phyloP scores from a whole-genome alignment of 2,329 filamentous ascomycete genomes.

The Talaromyces islandicus region DNA sequence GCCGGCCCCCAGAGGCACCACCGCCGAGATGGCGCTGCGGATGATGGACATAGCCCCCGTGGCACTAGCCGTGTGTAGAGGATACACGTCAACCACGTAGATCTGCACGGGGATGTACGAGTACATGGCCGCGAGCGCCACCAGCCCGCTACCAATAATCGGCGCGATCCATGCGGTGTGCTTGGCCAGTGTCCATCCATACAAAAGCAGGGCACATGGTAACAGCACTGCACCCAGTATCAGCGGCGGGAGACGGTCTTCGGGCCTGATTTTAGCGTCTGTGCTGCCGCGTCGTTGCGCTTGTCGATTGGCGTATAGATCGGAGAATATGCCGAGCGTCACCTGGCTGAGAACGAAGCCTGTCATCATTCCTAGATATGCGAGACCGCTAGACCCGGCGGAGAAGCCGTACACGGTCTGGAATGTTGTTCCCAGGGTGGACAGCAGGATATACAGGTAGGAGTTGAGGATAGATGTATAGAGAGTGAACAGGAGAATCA shows the following conservation, averaged over 20 bases:
- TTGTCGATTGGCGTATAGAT: conserved; percentile 1
- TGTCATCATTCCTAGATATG: conserved; percentile 73
- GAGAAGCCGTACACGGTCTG: conserved; percentile 49
- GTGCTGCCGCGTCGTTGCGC: too few relatives aligned
- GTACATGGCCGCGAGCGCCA: conserved; percentile 21
- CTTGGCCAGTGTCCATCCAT: conserved; percentile 55
- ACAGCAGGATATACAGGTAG: conserved; percentile 78
- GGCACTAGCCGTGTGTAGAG: conserved; percentile 1
- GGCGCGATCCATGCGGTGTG: conserved; percentile 27
- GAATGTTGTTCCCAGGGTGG: conserved; percentile 79
- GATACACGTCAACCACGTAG: conserved; percentile 37
- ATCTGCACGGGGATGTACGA: conserved; percentile 32
- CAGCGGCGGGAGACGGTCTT: conserved; percentile 21
- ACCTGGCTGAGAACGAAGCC: conserved; percentile 55
- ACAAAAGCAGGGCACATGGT: conserved; percentile 60
- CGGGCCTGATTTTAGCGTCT: conserved; percentile 9
- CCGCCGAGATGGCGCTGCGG: conserved; percentile 1
- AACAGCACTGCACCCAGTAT: conserved; percentile 20
- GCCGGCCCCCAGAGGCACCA: neutral
- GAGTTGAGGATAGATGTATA: conserved; percentile 74
- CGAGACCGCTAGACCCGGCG: conserved; percentile 62
- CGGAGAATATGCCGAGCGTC: neutral
- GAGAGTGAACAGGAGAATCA: conserved; percentile 58
- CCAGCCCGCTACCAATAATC: conserved; percentile 20
- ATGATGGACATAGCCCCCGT: conserved; percentile 1